Base-by-base conservation (phyloP, 2,329 filamentous ascomycete genomes). In the Colletotrichum orbiculare region DNA sequence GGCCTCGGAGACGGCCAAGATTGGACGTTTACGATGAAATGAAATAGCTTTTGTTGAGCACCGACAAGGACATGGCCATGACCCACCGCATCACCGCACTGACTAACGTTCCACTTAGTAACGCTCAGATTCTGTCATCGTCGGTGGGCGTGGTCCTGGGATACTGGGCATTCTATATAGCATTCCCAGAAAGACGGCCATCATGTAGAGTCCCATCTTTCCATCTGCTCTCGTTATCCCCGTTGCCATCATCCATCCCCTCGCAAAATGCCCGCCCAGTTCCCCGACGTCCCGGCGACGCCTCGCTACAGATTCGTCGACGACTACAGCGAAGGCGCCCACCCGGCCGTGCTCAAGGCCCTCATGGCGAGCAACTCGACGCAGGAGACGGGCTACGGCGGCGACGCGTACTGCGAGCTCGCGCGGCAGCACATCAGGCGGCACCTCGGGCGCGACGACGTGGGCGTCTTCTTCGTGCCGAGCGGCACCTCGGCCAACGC, bases 251-350 rank as follows among this genome's bases (percentile, higher is more conserved):
- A 7, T 7, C 17, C 33, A 13, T 17, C n/a, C 46, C 15, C 2
- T 7, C n/a, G 35, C 5, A 50, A 7, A 43, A 65, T 65, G 62
- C 62, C 62, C 5, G 62, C 62, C 7, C 52, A 65, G 7, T 39
- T 55, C 15, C 57, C 46, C 8, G 35, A 13, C 6, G 50, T 45
- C 5, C 8, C 47, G 15, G 34, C 41, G 7, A 11, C 46, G 4
- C 52, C 46, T 17, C 64, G 60, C 37, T 84, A 83, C 69, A 82
- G 80, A 71, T 81, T 85, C 60, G 74, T 81, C 50, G 82, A 85
- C 68, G 82, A 85, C 67, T 85, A 85, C 69, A 82, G 81, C 71
- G 82, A 85, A 64, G 83, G 82, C 41, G 82, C 81, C 0, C 83
- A 85, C 64, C 82, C 83, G 6, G 74, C 77, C n/a, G 72, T 85